Conservation (phyloP, 176 grass and related monocot species). For the Avena sativa region DNA sequence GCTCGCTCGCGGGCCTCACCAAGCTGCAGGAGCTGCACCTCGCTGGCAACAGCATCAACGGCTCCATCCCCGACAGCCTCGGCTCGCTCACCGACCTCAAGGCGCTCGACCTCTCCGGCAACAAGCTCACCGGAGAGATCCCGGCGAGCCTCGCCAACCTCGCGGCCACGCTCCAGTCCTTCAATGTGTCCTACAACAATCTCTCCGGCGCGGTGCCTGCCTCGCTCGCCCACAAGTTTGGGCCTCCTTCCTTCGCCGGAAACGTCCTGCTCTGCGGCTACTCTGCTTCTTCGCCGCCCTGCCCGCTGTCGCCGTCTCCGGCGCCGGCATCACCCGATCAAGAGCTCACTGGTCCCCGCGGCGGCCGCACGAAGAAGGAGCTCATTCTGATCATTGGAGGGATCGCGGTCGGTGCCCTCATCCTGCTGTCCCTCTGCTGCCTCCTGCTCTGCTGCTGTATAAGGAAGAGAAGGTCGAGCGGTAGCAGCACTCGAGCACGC, state of each 20-base stretch:
- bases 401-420: background rate
- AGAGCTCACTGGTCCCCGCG: background rate
- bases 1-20: slow-evolving; percentile 21
- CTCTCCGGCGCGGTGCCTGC: slow-evolving; percentile 54
- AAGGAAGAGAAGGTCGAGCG: background rate
- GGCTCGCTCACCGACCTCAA: slow-evolving; percentile 50
- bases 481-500: slow-evolving; percentile 8
- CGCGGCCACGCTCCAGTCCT: slow-evolving; percentile 42
- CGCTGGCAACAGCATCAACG: slow-evolving; percentile 49
- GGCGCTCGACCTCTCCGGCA: slow-evolving; percentile 58
- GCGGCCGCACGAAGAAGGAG: background rate
- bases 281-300: slow-evolving; percentile 23
- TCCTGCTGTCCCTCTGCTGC: slow-evolving; percentile 25
- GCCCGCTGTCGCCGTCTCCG: slow-evolving; percentile 5
- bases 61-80: slow-evolving; percentile 49
- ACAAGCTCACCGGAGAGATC: slow-evolving; percentile 48
- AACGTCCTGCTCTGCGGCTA: slow-evolving; percentile 34
- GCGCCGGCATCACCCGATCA: background rate
- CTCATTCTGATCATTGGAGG: slow-evolving; percentile 16
- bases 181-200: slow-evolving; percentile 68
- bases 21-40: slow-evolving; percentile 60
- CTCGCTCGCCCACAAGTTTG: slow-evolving; percentile 31
- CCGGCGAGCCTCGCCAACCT: slow-evolving; percentile 57
- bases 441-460: slow-evolving; percentile 11
- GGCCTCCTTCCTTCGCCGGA: background rate